Conservation (phyloP, 2,329 filamentous ascomycete species). For the Lasiodiplodia hormozganensis region DNA sequence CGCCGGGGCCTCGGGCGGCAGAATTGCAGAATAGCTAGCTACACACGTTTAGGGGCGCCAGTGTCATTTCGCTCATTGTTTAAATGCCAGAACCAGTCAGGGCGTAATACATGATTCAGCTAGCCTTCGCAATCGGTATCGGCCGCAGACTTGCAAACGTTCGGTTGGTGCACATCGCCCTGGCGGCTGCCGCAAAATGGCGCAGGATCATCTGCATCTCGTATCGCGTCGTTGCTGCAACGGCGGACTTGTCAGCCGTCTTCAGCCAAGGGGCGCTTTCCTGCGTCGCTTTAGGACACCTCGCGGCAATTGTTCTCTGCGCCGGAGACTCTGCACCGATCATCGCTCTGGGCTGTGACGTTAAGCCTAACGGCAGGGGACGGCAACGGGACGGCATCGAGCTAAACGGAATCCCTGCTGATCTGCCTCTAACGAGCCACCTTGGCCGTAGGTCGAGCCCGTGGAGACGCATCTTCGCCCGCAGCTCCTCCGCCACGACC, state of each 20-base stretch:
- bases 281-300: slow-evolving; percentile 10
- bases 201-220: slow-evolving; percentile 21
- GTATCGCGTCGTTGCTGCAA: slow-evolving; percentile 20
- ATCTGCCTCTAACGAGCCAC: slow-evolving; percentile 29
- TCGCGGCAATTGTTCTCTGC: slow-evolving; percentile 18
- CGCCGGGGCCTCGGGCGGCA: background rate
- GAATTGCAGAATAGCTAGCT: background rate
- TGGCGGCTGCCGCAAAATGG: slow-evolving; percentile 3
- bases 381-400: slow-evolving; percentile 20
- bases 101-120: background rate
- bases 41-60: background rate
- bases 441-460: slow-evolving; percentile 25
- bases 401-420: slow-evolving; percentile 28
- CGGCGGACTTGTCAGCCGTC: slow-evolving; percentile 15
- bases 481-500: slow-evolving; percentile 23
- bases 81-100: background rate
- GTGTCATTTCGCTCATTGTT: slow-evolving; percentile 5
- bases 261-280: slow-evolving; percentile 17
- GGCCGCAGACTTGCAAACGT: slow-evolving; percentile 8
- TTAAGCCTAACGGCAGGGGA: slow-evolving; percentile 19
- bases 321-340: slow-evolving; percentile 5
- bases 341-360: slow-evolving; percentile 14
- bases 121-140: slow-evolving; percentile 11
- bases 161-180: background rate
- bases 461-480: slow-evolving; percentile 24